These are phyloP conservation scores for Stephania japonica DNA, from an alignment of 164 flowering plant species.

Conservation along the genomic window DNA sequence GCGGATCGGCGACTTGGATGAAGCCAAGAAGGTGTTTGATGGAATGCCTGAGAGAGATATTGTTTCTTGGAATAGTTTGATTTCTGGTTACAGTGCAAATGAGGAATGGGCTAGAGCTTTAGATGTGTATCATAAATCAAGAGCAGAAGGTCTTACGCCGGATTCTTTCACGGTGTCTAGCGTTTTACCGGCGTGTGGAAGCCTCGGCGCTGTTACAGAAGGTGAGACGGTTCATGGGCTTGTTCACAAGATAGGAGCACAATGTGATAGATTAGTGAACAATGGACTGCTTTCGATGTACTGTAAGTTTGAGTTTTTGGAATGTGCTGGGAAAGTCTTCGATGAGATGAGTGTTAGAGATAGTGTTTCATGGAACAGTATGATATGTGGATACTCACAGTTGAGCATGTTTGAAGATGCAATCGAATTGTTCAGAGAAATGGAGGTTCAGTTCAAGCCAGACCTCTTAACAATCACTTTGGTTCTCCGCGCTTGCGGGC, in stretches of 20 bases:
- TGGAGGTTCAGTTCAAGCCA: slow-evolving; percentile 30
- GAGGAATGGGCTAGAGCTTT: slow-evolving; percentile 28
- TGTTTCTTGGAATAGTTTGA: slow-evolving; percentile 46
- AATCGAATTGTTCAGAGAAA: slow-evolving; percentile 24
- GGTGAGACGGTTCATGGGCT: slow-evolving; percentile 30
- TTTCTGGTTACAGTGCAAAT: slow-evolving; percentile 34
- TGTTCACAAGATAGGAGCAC: slow-evolving; percentile 27
- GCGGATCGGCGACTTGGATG: slow-evolving; percentile 19
- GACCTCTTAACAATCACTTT: slow-evolving; percentile 33
- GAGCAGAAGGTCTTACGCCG: slow-evolving; percentile 18
- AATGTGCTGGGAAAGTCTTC: slow-evolving; percentile 24
- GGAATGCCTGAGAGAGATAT: slow-evolving; percentile 36
- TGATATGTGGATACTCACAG: slow-evolving; percentile 34
- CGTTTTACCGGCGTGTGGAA: slow-evolving; percentile 36
- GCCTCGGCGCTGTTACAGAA: slow-evolving; percentile 18
- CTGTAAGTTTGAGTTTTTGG: slow-evolving; percentile 22
- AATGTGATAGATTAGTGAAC: slow-evolving; percentile 22
- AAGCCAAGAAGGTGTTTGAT: slow-evolving; percentile 40
- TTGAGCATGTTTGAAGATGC: slow-evolving; percentile 27
- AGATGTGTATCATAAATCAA: slow-evolving; percentile 18
- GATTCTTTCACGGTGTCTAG: slow-evolving; percentile 32
- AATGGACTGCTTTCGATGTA: slow-evolving; percentile 44
- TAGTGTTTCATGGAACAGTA: slow-evolving; percentile 37
- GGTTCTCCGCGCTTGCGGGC: slow-evolving; percentile 39
- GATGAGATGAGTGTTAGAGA: slow-evolving; percentile 32